Evolutionary conservation across 805 yeast species (phyloP).

Genomic region (Candida saitoana): DNA sequence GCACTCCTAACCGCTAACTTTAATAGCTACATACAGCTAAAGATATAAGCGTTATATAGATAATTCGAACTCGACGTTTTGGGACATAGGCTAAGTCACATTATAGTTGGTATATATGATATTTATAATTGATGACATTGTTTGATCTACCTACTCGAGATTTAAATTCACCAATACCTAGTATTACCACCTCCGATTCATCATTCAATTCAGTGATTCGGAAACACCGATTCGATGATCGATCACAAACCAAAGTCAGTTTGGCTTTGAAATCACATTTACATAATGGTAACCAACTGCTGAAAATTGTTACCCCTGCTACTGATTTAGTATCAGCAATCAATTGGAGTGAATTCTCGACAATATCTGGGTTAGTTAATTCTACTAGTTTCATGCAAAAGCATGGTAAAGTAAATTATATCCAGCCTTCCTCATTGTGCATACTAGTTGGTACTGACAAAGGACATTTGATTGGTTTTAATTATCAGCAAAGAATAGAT

Average conservation of each 20-base stretch:
- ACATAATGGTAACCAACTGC: background rate
- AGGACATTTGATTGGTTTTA: constrained; percentile 65
- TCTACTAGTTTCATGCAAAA: background rate
- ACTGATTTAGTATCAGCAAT: background rate
- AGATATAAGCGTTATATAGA: too few relatives aligned
- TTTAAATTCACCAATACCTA: constrained; percentile 6
- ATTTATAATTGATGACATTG: constrained; percentile 1
- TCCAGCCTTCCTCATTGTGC: constrained; percentile 28
- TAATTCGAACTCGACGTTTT: too few relatives aligned
- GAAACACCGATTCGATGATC: constrained; percentile 33
- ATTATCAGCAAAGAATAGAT: constrained; percentile 58
- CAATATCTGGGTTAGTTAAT: background rate
- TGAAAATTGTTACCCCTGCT: background rate
- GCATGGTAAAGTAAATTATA: constrained; percentile 1
- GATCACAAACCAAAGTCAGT: constrained; percentile 31
- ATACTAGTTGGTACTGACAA: constrained; percentile 67
- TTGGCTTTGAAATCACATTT: constrained; percentile 15
- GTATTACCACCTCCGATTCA: background rate
- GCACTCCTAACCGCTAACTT: too few relatives aligned
- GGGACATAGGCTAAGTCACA: too few relatives aligned
- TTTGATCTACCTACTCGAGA: constrained; percentile 8
- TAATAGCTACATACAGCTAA: too few relatives aligned
- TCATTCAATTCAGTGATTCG: constrained; percentile 9
- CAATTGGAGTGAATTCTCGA: constrained; percentile 1
- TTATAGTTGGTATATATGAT: too few relatives aligned